Conservation (phyloP, 805 yeast species). For the Lipomyces chichibuensis region DNA sequence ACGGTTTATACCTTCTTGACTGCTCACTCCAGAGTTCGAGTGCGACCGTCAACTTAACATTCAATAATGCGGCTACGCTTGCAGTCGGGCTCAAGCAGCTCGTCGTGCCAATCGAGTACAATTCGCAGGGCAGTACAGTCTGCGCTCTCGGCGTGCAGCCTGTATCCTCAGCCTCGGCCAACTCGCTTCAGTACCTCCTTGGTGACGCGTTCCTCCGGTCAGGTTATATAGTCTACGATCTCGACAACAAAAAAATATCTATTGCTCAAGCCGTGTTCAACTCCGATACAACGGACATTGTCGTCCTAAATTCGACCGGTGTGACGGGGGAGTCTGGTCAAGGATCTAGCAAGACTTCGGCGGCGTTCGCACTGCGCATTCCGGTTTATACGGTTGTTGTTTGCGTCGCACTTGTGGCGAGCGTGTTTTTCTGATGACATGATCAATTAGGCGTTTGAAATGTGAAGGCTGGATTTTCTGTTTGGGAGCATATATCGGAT, state of each 20-base stretch:
- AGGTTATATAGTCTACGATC: slow-evolving; percentile 67
- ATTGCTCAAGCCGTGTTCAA: slow-evolving; percentile 53
- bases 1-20: slow-evolving; percentile 49
- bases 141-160: slow-evolving; percentile 39
- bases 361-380: slow-evolving; percentile 1
- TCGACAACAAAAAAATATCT: slow-evolving; percentile 60
- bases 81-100: slow-evolving; percentile 49
- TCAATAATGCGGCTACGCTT: slow-evolving; percentile 53
- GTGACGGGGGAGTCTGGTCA: slow-evolving; percentile 9
- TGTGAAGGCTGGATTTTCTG: no score
- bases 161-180: slow-evolving; percentile 12
- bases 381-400: not conserved
- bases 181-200: slow-evolving; percentile 41
- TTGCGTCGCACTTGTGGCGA: not conserved
- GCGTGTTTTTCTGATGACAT: not conserved
- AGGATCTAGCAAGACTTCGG: slow-evolving; percentile 17
- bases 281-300: slow-evolving; percentile 16
- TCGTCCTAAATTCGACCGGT: slow-evolving; percentile 29
- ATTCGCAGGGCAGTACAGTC: slow-evolving; percentile 31
- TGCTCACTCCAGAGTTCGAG: slow-evolving; percentile 42
- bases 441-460: not conserved
- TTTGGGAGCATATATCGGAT: no score
- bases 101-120: slow-evolving; percentile 28
- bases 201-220: slow-evolving; percentile 64
- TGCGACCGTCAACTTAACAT: slow-evolving; percentile 49